A percentile compares a stretch with the other conserved stretches of the same genome.
Evolutionary conservation across 2,329 filamentous ascomycete genomes (phyloP).

Genomic region (Colletotrichum sp.): DNA sequence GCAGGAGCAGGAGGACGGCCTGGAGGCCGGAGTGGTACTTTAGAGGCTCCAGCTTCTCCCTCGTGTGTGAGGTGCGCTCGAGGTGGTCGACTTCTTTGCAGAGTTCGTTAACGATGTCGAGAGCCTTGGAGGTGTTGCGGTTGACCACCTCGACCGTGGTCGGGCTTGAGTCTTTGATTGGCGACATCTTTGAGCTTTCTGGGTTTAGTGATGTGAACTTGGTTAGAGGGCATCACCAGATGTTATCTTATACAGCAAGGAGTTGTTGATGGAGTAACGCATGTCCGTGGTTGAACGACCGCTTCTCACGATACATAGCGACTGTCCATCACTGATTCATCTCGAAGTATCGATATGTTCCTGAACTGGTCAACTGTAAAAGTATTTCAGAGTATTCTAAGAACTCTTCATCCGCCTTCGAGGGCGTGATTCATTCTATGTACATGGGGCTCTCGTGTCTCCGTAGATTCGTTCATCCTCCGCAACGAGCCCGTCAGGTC

Average conservation of each 20-base stretch:
- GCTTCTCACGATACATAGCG: background rate
- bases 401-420: background rate
- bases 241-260: background rate
- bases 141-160: background rate
- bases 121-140: background rate
- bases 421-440: background rate
- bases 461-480: background rate
- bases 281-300: accelerated
- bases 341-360: background rate
- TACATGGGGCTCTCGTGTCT: background rate
- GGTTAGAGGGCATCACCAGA: accelerated
- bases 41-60: background rate
- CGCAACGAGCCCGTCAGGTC: background rate
- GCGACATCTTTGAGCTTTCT: background rate
- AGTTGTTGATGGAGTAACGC: background rate
- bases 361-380: background rate
- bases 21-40: background rate
- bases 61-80: background rate
- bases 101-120: background rate
- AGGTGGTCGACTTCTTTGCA: background rate
- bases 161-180: background rate
- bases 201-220: background rate
- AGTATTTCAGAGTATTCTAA: background rate
- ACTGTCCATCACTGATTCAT: background rate
- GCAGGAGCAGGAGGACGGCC: background rate